These are phyloP conservation scores for Chaetomium cochliodes DNA, from an alignment of 495 filamentous ascomycete genomes.

Conservation along the genomic window DNA sequence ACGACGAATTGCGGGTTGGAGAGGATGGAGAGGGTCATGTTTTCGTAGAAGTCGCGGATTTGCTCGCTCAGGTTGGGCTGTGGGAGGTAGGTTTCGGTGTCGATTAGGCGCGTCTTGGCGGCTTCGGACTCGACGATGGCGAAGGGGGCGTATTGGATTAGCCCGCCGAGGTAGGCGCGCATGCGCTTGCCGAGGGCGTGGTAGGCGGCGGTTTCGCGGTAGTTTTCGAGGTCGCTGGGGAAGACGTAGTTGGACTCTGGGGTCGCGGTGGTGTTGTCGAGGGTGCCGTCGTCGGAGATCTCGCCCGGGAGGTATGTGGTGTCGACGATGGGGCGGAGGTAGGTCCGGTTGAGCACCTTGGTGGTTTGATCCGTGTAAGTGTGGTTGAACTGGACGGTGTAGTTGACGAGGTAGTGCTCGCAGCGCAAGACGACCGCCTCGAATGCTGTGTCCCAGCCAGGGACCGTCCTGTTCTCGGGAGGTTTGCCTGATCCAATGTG, in stretches of 20 bases:
- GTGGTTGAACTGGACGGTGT: conserved; percentile 35
- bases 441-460: conserved; percentile 22
- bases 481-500: conserved; percentile 7
- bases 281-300: conserved; percentile 26
- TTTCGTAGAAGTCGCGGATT: conserved; percentile 30
- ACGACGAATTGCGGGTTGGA: conserved; percentile 33
- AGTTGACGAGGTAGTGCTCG: conserved; percentile 33
- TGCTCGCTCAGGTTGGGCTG: conserved; percentile 18
- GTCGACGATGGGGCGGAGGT: conserved; percentile 28
- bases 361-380: conserved; percentile 24
- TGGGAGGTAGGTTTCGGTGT: conserved; percentile 28
- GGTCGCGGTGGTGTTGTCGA: conserved; percentile 28
- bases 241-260: conserved; percentile 29
- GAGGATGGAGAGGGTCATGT: conserved; percentile 33
- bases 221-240: conserved; percentile 26
- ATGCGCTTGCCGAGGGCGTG: conserved; percentile 29
- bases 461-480: conserved; percentile 3
- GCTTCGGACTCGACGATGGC: conserved; percentile 21
- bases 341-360: conserved; percentile 22
- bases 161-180: conserved; percentile 26
- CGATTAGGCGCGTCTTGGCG: conserved; percentile 28
- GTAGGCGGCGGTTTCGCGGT: conserved; percentile 31
- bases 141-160: conserved; percentile 23
- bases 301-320: conserved; percentile 24
- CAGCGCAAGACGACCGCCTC: conserved; percentile 28